These are phyloP conservation scores for Colletotrichum sp. DNA, from an alignment of 2,329 filamentous ascomycete species.

Conservation along the genomic window DNA sequence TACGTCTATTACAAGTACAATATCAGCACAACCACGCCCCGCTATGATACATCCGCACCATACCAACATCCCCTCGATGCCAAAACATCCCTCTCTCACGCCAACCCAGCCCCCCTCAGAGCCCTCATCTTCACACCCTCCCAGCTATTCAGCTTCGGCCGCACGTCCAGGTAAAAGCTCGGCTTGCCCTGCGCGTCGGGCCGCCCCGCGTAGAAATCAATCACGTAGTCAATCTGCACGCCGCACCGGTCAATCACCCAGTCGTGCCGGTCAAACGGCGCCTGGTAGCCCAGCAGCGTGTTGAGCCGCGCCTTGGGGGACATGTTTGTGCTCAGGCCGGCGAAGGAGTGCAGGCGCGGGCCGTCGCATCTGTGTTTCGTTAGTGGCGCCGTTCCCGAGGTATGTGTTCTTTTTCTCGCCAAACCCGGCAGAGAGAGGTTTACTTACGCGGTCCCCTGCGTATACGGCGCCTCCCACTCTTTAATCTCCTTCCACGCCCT, in stretches of 20 bases:
- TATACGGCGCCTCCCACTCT: slow-evolving; percentile 79
- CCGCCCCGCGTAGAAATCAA: slow-evolving; percentile 92
- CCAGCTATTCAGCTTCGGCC: slow-evolving; percentile 71
- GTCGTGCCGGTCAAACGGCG: slow-evolving; percentile 95
- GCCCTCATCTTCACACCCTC: slow-evolving; percentile 72
- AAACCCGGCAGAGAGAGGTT: background rate
- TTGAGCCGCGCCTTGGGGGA: slow-evolving; percentile 86
- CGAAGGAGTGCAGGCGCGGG: slow-evolving; percentile 83
- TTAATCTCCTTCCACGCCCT: slow-evolving; percentile 92
- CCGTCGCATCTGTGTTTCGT: slow-evolving; percentile 61
- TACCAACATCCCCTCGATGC: accelerated
- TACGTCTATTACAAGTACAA: background rate
- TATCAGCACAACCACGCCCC: background rate
- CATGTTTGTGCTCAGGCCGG: slow-evolving; percentile 70
- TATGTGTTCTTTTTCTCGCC: too few species aligned
- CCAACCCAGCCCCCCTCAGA: slow-evolving; percentile 53
- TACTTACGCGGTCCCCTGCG: slow-evolving; percentile 58
- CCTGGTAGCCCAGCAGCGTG: slow-evolving; percentile 82
- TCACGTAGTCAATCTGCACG: slow-evolving; percentile 87
- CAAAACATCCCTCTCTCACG: slow-evolving; percentile 27
- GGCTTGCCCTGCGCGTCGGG: slow-evolving; percentile 42
- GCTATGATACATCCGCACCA: background rate
- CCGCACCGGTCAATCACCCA: slow-evolving; percentile 96
- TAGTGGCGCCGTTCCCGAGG: too few species aligned
- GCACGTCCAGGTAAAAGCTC: slow-evolving; percentile 71